These are phyloP conservation scores for Ricinus communis DNA, from an alignment of 345 rosid genomes.

Conservation along the genomic window DNA sequence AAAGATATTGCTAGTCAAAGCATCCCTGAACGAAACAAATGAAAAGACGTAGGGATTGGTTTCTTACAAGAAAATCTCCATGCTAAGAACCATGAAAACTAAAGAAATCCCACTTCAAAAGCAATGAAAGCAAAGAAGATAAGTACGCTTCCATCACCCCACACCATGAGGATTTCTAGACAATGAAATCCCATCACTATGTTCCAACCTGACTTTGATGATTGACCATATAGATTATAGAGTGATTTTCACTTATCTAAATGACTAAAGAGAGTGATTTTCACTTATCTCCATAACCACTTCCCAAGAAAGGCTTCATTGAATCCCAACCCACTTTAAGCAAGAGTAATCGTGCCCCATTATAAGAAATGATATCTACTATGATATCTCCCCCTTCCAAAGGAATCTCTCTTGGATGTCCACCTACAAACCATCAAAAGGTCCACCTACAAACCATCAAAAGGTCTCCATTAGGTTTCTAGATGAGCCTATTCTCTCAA, in stretches of 20 bases:
- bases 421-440: conserved; percentile 13
- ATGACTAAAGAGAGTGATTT: too few relatives aligned
- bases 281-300: not conserved
- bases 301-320: conserved; percentile 7
- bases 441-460: conserved; percentile 12
- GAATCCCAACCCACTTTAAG: conserved; percentile 2
- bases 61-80: not conserved
- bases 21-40: not conserved
- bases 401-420: not conserved
- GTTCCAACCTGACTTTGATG: not conserved
- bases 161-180: not conserved
- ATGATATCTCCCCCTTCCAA: not conserved
- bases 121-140: not conserved
- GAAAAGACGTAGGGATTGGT: not conserved
- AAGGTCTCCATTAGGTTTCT: conserved; percentile 9
- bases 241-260: not conserved
- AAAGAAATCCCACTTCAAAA: not conserved
- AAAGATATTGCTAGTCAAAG: not conserved
- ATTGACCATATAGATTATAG: not conserved
- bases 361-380: not conserved
- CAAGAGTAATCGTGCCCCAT: conserved; percentile 5
- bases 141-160: conserved; percentile 1
- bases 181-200: not conserved
- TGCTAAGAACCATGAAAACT: not conserved
- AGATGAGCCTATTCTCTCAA: not conserved